Base-by-base conservation (phyloP, 2,329 filamentous ascomycete genomes). In the Pseudocercospora fuligena region DNA sequence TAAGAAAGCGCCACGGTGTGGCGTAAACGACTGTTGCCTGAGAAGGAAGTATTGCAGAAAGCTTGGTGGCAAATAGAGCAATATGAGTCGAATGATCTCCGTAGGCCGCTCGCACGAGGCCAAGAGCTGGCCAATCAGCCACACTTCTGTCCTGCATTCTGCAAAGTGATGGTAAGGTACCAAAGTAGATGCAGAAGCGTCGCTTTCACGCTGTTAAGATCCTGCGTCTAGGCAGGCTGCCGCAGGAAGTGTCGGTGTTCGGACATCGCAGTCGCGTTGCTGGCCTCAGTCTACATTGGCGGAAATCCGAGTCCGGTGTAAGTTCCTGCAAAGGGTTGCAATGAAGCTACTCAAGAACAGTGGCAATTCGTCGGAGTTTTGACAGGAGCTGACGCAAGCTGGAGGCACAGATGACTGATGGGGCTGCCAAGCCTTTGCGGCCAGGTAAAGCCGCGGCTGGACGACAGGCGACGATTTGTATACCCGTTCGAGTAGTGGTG, bases 11-110 rank as follows among this genome's bases (percentile, higher is more conserved):
- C 31, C 57, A 60, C 31, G 12, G 31, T 43, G 40, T 25, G 33
- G 57, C 57, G 57, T 33, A 46, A 46, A 25, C 57, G 27, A 40
- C 51, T 54, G 57, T 27, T 60, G 57, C 57, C 57, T 60, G 31
- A 40, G 33, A 46, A 60, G 56, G 56, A 59, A 46, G 57, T 46
- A 21, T 21, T 46, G 57, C 16, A 16, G 54, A n/a, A 58, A 31
- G 14, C 14, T 23, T 59, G 27, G 29, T 59, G 33, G 56, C 56
- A 43, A 59, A 59, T 54, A 25, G 46, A 19, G 19, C n/a, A 43
- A 19, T 25, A 33, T 59, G 56, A 59, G 27, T 59, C 56, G 36
- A 59, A 40, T 6, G 49, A 29, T 54, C 23, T 54, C 25, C 49
- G 47, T 2, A n/a, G 16, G 14, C 14, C 43, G 46, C 23, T 49